These are phyloP conservation scores for Phyllosticta citriasiana DNA, from an alignment of 2,329 filamentous ascomycete genomes.

Conservation along the genomic window DNA sequence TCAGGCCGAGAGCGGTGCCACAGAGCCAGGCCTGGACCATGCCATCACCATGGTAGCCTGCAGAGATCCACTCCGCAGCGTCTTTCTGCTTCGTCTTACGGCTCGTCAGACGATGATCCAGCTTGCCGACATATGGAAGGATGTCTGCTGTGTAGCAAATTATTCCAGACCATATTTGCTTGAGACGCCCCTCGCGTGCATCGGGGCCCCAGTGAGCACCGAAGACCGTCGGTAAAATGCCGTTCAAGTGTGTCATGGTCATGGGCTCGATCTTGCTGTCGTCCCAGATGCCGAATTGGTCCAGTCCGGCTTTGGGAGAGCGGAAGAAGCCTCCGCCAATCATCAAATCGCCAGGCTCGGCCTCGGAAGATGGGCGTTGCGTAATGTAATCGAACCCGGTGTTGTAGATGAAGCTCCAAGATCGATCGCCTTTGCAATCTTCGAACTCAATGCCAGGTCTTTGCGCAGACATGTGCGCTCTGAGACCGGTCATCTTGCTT, in stretches of 20 bases:
- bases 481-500: constrained; percentile 4
- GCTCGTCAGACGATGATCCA: constrained; percentile 3
- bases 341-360: constrained; percentile 32
- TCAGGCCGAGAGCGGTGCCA: constrained; percentile 1
- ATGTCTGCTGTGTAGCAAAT: constrained; percentile 11
- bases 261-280: constrained; percentile 13
- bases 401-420: constrained; percentile 18
- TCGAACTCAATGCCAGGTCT: not conserved
- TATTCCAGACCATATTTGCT: constrained; percentile 17
- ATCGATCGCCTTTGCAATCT: constrained; percentile 9
- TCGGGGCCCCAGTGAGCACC: constrained; percentile 2
- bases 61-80: constrained; percentile 14
- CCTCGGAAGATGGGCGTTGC: constrained; percentile 29
- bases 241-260: constrained; percentile 11
- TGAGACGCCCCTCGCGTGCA: not conserved
- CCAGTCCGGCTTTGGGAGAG: constrained; percentile 13
- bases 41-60: constrained; percentile 16
- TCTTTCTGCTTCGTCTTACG: constrained; percentile 13
- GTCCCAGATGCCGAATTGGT: constrained; percentile 28
- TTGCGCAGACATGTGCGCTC: constrained; percentile 8
- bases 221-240: constrained; percentile 14
- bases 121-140: not conserved
- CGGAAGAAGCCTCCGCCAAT: constrained; percentile 37
- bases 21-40: constrained; percentile 13
- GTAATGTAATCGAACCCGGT: constrained; percentile 7